phyloP scores from a whole-genome alignment of 2,329 filamentous ascomycete genomes.

The Dryadomyces quercivorus region DNA sequence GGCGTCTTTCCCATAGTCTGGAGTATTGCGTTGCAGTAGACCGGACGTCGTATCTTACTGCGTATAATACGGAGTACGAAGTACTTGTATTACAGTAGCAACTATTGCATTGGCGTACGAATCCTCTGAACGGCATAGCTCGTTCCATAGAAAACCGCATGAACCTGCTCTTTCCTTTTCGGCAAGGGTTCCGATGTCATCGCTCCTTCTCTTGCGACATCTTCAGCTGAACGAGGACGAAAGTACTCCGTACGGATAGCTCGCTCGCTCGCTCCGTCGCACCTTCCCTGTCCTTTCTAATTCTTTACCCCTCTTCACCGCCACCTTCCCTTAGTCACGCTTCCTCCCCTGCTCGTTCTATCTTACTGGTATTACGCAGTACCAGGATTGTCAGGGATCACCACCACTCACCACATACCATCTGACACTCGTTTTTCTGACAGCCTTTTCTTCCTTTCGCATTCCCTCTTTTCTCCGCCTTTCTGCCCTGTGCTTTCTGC shows the following conservation, averaged over 20 bases:
- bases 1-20: too few species aligned
- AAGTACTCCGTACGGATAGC: too few species aligned
- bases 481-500: neutral
- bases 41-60: too few species aligned
- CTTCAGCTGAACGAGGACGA: too few species aligned
- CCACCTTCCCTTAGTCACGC: neutral
- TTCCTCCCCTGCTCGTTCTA: neutral
- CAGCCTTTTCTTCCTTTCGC: neutral
- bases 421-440: neutral
- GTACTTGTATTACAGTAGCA: too few species aligned
- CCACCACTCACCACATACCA: neutral
- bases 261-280: too few species aligned
- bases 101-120: too few species aligned
- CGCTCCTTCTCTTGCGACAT: neutral
- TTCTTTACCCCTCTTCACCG: neutral
- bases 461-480: neutral
- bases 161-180: conserved; percentile 1
- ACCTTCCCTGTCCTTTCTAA: neutral
- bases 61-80: too few species aligned
- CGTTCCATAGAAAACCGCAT: conserved; percentile 6
- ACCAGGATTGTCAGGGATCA: neutral
- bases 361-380: too few species aligned
- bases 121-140: neutral
- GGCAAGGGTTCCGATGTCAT: too few species aligned
- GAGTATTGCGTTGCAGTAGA: too few species aligned